Conservation (phyloP, 768 basidiomycete genomes). For the Mycena albidolilacea region DNA sequence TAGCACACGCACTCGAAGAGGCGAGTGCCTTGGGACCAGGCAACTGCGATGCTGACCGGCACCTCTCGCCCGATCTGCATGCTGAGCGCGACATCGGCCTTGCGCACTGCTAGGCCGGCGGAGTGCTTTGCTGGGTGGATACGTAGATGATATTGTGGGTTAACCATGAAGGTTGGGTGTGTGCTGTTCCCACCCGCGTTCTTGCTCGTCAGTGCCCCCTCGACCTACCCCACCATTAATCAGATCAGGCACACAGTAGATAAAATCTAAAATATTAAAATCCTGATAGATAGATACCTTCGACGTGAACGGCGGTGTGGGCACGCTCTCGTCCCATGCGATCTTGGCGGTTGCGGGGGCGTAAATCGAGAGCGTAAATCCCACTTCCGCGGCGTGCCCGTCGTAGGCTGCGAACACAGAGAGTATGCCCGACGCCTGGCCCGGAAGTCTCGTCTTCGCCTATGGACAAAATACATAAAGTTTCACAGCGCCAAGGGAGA, state of each 20-base stretch:
- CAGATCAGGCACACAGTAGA: background rate
- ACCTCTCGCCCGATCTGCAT: constrained; percentile 74
- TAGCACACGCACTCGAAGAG: constrained; percentile 76
- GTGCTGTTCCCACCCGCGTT: constrained; percentile 90
- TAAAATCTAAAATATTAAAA: background rate
- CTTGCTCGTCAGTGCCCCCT: constrained; percentile 73
- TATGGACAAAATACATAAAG: constrained; percentile 35
- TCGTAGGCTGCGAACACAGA: constrained; percentile 80
- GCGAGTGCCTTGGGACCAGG: constrained; percentile 84
- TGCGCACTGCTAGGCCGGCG: constrained; percentile 43
- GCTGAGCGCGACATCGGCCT: constrained; percentile 59
- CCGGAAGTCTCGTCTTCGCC: constrained; percentile 55
- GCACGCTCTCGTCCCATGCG: constrained; percentile 63
- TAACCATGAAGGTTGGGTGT: constrained; percentile 87
- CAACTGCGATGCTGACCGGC: constrained; percentile 79
- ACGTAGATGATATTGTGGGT: constrained; percentile 88
- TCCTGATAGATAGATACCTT: constrained; percentile 48
- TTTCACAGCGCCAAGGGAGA: background rate
- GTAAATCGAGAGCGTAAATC: constrained; percentile 79
- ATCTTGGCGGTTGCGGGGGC: constrained; percentile 54
- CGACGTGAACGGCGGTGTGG: constrained; percentile 55
- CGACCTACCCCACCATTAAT: constrained; percentile 57
- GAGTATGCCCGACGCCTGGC: constrained; percentile 57
- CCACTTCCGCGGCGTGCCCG: constrained; percentile 70
- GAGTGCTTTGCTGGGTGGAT: constrained; percentile 58